Base-by-base conservation (phyloP, 2,329 filamentous ascomycete species). In the Fusarium siculi region DNA sequence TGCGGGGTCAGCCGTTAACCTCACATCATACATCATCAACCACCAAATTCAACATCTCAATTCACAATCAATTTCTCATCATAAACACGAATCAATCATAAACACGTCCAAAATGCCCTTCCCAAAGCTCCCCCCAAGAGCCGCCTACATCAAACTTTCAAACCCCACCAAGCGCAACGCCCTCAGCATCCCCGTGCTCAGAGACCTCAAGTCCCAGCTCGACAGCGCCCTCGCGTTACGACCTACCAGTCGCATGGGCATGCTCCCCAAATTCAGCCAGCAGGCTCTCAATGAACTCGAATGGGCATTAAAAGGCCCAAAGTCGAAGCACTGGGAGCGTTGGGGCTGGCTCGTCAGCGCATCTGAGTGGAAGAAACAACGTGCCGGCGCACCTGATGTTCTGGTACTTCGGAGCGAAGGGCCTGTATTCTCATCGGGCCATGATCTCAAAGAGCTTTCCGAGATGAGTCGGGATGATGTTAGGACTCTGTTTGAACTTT, bases 101-200 rank as follows among this genome's bases (percentile, higher is more conserved):
- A 28, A 5, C 0, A 2, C 18, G 10, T 0, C 12, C 5, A 21
- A 30, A 21, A 25, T 77, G 76, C 65, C 25, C 21, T 40, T 78
- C 9, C 76, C 73, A 1, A 76, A 74, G 16, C 59, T 77, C 0
- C 76, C 76, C 3, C 36, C 59, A 0, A 43, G 52, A 32, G 71
- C 56, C 8, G 65, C 74, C 2, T 77, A 77, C 42, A 73, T 77
- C 19, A 68, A 44, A 2, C 62, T 77, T 6, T 62, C 40, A 50
- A 77, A 77, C 23, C 76, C 76, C 1, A 21, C 67, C 10, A 73
- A 53, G 5, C 71, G 76, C 23, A 77, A 78, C n/a, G 76, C 76
- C 9, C 34, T 78, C 11, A 77, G 74, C 23, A 46, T 77, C 5
- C 19, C 55, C 1, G 54, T 77, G 2, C 30, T 77, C 9, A 66